A percentile compares a stretch with the other conserved stretches of the same genome.
Conservation (phyloP, 345 rosid genomes). For the Acer saccharum region DNA sequence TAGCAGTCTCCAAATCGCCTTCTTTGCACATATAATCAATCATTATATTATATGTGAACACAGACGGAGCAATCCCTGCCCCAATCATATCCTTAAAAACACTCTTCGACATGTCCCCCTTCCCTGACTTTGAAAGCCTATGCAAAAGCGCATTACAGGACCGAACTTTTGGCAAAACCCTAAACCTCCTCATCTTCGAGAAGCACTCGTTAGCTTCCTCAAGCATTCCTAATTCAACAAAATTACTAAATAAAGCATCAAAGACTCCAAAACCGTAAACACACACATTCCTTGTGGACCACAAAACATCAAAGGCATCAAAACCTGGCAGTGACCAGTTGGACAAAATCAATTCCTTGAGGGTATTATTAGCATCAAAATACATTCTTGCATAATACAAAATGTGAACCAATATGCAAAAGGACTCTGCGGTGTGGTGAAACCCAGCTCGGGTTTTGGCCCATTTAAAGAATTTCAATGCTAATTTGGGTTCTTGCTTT, state of each 20-base stretch:
- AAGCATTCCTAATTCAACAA: conserved; percentile 63
- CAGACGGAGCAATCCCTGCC: conserved; percentile 51
- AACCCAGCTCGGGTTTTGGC: conserved; percentile 46
- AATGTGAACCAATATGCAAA: conserved; percentile 55
- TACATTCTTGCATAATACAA: conserved; percentile 60
- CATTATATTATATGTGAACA: conserved; percentile 68
- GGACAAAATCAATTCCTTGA: conserved; percentile 50
- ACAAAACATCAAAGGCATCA: conserved; percentile 60
- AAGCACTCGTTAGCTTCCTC: conserved; percentile 60
- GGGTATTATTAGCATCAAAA: conserved; percentile 45
- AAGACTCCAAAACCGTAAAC: conserved; percentile 65
- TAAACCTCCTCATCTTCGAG: conserved; percentile 51
- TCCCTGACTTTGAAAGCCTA: conserved; percentile 45
- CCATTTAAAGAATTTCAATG: conserved; percentile 68
- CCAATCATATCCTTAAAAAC: conserved; percentile 57
- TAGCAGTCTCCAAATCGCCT: conserved; percentile 53
- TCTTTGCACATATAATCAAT: conserved; percentile 69
- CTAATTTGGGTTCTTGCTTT: conserved; percentile 50
- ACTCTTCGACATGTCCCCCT: conserved; percentile 31
- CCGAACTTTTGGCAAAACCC: conserved; percentile 60
- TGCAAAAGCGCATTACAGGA: conserved; percentile 70
- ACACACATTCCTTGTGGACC: conserved; percentile 67
- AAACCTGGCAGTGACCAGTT: conserved; percentile 27
- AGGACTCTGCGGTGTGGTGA: conserved; percentile 47
- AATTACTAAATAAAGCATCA: conserved; percentile 70